Evolutionary conservation across 768 basidiomycete species (phyloP), one percentile per base, ranked within the genome.

Genomic region (Mycena vulgaris): DNA sequence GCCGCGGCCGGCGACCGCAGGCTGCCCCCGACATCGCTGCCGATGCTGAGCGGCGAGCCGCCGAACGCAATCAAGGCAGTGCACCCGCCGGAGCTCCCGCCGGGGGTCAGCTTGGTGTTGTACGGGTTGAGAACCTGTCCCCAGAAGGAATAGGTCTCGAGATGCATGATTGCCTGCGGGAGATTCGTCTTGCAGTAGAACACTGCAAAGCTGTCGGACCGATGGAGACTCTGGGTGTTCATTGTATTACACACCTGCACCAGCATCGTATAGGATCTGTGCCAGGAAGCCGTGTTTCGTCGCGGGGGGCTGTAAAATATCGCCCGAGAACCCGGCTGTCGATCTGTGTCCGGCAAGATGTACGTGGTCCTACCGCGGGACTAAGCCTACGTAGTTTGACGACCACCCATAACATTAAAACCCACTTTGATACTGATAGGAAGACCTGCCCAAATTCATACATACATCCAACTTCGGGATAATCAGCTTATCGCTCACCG

Each of bases 81-180:
- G 75, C 88, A 88, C 35, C 88, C 88, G 9, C 88, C 88, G 2
- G 84, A 85, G 13, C 86, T 87, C n/a, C 89, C 89, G 16, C 89
- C 88, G 1, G 82, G 75, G 0, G 84, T 86, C 27, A 87, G 75
- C 14, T 77, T 55, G 2, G 81, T 77, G 69, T 88, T 87, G 76
- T 79, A 75, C 0, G 88, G 88, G 64, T 89, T 87, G 33, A 80
- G 73, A 51, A 76, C 78, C 53, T 79, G 78, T n/a, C 80, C 78
- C 70, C 79, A 80, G 60, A 80, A 80, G 21, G 77, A 81, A 45
- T 73, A 69, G 19, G 68, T 78, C 73, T 83, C 78, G 60, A 86
- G 65, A 5, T 83, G 81, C 83, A 84, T 84, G 33, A 85, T 68
- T 4, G 80, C 73, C 73, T 87, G 86, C 0, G 84, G 83, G 35